A percentile compares a stretch with the other conserved stretches of the same genome.
Evolutionary conservation across 257 asterid genomes (phyloP).

Genomic region (Penstemon newberryi): DNA sequence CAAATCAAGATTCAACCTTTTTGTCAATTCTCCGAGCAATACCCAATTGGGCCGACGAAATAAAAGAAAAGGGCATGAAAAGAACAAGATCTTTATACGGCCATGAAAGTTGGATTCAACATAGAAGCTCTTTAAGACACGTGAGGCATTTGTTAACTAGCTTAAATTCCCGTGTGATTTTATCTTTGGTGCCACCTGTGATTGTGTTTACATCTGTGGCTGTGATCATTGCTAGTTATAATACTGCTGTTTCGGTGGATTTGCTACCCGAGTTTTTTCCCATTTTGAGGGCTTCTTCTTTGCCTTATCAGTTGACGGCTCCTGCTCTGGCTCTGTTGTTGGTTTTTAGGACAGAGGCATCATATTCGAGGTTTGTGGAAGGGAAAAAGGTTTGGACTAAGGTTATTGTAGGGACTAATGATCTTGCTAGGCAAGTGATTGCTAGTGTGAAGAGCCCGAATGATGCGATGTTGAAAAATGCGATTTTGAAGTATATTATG

Average conservation of each 20-base stretch:
- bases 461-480: slow-evolving; percentile 55
- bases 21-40: slow-evolving; percentile 47
- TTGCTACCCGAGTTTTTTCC: slow-evolving; percentile 86
- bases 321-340: slow-evolving; percentile 91
- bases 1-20: slow-evolving; percentile 36
- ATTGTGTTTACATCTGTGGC: slow-evolving; percentile 77
- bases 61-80: slow-evolving; percentile 66
- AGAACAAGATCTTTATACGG: slow-evolving; percentile 58
- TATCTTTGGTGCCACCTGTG: slow-evolving; percentile 86
- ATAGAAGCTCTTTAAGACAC: slow-evolving; percentile 77
- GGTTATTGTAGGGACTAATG: slow-evolving; percentile 65
- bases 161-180: slow-evolving; percentile 70
- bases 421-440: slow-evolving; percentile 77
- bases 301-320: slow-evolving; percentile 93
- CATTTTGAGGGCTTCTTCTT: slow-evolving; percentile 64
- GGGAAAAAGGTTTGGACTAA: slow-evolving; percentile 87
- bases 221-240: slow-evolving; percentile 58
- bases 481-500: slow-evolving; percentile 74
- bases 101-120: slow-evolving; percentile 77
- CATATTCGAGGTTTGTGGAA: slow-evolving; percentile 82
- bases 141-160: slow-evolving; percentile 66
- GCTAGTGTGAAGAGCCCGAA: slow-evolving; percentile 50
- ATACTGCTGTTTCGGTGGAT: slow-evolving; percentile 60
- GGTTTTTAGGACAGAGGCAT: slow-evolving; percentile 95
- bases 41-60: slow-evolving; percentile 78